Percentiles rank a stretch among this genome's conserved stretches.
phyloP scores from a whole-genome alignment of 192 early-diverging fungal genomes.

The Dimargaris xerosporica region DNA sequence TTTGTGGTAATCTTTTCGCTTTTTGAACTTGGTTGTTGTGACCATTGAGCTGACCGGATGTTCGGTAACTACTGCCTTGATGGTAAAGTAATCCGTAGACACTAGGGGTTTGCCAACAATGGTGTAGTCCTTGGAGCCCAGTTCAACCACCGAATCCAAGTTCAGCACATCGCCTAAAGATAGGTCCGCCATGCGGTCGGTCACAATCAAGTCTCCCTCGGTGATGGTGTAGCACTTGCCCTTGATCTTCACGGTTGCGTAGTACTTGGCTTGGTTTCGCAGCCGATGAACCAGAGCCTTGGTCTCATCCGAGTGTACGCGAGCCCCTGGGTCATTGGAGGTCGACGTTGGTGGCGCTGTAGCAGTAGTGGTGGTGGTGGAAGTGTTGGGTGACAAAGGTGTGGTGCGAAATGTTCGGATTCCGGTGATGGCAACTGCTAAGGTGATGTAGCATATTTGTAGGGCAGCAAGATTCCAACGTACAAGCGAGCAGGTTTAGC shows the following conservation, averaged over 20 bases:
- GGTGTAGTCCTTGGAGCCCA: slow-evolving; percentile 69
- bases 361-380: background rate
- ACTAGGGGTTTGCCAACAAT: slow-evolving; percentile 79
- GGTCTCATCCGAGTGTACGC: background rate
- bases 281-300: slow-evolving; percentile 19
- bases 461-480: too few species aligned
- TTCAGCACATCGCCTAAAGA: slow-evolving; percentile 73
- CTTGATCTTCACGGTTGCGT: slow-evolving; percentile 79
- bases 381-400: slow-evolving; percentile 20
- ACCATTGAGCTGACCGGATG: slow-evolving; percentile 64
- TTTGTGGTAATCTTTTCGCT: slow-evolving; percentile 57
- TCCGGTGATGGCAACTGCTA: background rate
- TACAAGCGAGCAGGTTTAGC: background rate
- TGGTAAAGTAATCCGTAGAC: slow-evolving; percentile 44
- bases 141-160: slow-evolving; percentile 74
- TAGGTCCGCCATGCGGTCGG: slow-evolving; percentile 69
- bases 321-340: background rate
- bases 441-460: too few species aligned
- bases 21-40: slow-evolving; percentile 63
- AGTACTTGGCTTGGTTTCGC: slow-evolving; percentile 52
- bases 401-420: slow-evolving; percentile 4
- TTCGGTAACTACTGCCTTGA: slow-evolving; percentile 81
- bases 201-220: slow-evolving; percentile 74
- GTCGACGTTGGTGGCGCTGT: background rate
- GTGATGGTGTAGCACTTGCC: slow-evolving; percentile 77